Base-by-base conservation (phyloP, 2,329 filamentous ascomycete species). In the Aspergillus calidoustus region DNA sequence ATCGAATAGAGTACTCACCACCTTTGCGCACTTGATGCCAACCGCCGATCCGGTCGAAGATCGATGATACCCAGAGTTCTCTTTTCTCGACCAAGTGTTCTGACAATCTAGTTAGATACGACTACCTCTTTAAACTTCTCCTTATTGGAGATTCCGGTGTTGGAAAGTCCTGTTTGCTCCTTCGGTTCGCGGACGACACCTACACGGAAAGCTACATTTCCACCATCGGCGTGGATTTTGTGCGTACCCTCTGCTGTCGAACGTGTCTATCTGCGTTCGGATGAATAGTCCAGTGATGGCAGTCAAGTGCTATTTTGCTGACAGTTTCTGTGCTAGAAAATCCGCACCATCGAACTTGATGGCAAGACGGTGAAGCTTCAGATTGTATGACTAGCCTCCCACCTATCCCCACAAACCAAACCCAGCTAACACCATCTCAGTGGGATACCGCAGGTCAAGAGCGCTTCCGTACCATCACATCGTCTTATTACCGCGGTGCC, bases 171-270 rank as follows among this genome's bases (percentile, higher is more conserved):
- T 99, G 95, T 83, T 81, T 99, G 84, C 87, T 99, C 72, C 86
- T 99, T 78, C 93, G 95, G 84, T 99, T 99, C 78, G 95, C 95
- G 77, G 95, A 97, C 79, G 93, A 97, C 77, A 98, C 95, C 80
- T 99, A 98, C 86, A 99, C 95, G 65, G 95, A 98, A 85, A 96
- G 92, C 80, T 99, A 98, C 85, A 99, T 99, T 84, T 98, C 95
- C 68, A 99, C 95, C 72, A 99, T 99, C 81, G 95, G 95, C 80
- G 95, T 99, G 71, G 95, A 99, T 81, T 99, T 99, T 78, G 93
- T 97, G 89, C 74, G 92, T 87, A 59, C 34, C 46, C 47, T 48
- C 43, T 57, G 23, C 51, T 56, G 38, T 30, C 13, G 5, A 54
- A 30, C n/a, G 23, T 22, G 30, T 41, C 11, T 25, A 17, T 6